Base-by-base conservation (phyloP, 805 yeast species). In the Myxozyma mucilagina region DNA sequence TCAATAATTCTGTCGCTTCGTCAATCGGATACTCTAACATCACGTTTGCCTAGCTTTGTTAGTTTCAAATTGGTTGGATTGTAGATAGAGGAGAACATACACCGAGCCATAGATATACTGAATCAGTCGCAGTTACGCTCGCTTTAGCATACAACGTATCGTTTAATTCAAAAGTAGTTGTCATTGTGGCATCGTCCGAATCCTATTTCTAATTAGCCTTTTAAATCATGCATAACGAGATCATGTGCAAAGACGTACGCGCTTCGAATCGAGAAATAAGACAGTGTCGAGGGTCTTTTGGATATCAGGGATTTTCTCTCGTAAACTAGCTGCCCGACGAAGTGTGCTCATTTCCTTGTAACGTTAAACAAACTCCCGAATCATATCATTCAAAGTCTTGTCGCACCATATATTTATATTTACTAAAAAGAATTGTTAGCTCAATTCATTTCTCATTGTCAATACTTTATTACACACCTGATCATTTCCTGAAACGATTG, bases 81-180 rank as follows among this genome's bases (percentile, higher is more conserved):
- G 13, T 24, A 47, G 4, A 9, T 35, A 5, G n/a, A 32, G 8
- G 5, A 10, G 14, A 11, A 69, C 70, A 8, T 64, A 70, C 72
- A 10, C 99, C 99, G n/a, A 94, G 80, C 99, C 99, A 94, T 51
- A 94, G 78, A 65, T 85, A 85, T 1, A 94, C 98, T 34, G 81
- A 82, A 39, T 85, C 80, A 5, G 84, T 78, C 31, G 84, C 81
- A 43, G 83, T 84, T 36, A 94, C 79, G 41, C 79, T 80, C 0
- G 99, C 99, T 60, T 84, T 84, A 7, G 97, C 88, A 72, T 84
- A 93, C 44, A 94, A 80, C 0, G 99, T 93, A 71, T 94, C 98
- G 74, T 94, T 93, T 70, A 94, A 81, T 74, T 92, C 97, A 72
- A 89, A 94, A 72, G 88, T 87, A n/a, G 91, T 84, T 55, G 83